phyloP scores from a whole-genome alignment of 495 filamentous ascomycete species.

The Aspergillus wentii region DNA sequence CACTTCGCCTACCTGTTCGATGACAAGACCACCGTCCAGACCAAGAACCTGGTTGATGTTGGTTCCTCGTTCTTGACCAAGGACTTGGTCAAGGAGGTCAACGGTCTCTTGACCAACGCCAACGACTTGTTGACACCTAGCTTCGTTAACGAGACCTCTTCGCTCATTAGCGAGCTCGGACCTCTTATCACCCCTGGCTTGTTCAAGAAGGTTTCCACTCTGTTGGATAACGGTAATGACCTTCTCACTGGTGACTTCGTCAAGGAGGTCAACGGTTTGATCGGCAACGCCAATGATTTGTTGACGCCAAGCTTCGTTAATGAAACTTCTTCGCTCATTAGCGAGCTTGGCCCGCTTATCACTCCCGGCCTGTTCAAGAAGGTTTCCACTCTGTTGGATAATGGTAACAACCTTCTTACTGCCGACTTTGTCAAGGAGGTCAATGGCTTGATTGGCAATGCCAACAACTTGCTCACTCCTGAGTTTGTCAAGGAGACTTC shows the following conservation, averaged over 20 bases:
- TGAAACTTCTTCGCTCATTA: constrained; percentile 29
- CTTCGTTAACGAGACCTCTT: neutral
- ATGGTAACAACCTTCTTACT: constrained; percentile 32
- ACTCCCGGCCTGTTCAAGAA: constrained; percentile 34
- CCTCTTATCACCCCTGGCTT: constrained; percentile 19
- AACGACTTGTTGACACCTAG: constrained; percentile 23
- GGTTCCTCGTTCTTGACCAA: constrained; percentile 23
- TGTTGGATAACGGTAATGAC: constrained; percentile 18
- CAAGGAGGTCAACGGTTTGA: constrained; percentile 31
- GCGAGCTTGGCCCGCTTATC: constrained; percentile 23
- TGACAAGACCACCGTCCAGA: constrained; percentile 32
- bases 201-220: constrained; percentile 18
- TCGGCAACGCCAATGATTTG: constrained; percentile 34
- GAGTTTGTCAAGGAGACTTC: constrained; percentile 30
- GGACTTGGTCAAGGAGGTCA: constrained; percentile 19
- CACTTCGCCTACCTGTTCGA: constrained; percentile 41
- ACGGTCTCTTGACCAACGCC: constrained; percentile 29
- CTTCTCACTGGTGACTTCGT: constrained; percentile 19
- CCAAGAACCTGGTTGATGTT: constrained; percentile 25
- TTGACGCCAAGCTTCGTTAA: constrained; percentile 23
- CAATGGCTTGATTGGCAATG: constrained; percentile 29
- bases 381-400: constrained; percentile 31
- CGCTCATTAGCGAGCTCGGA: neutral
- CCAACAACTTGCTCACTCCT: constrained; percentile 27
- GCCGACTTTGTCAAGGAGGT: constrained; percentile 32